Evolutionary conservation across 257 asterid genomes (phyloP).

Genomic region (Leonotis leonurus): DNA sequence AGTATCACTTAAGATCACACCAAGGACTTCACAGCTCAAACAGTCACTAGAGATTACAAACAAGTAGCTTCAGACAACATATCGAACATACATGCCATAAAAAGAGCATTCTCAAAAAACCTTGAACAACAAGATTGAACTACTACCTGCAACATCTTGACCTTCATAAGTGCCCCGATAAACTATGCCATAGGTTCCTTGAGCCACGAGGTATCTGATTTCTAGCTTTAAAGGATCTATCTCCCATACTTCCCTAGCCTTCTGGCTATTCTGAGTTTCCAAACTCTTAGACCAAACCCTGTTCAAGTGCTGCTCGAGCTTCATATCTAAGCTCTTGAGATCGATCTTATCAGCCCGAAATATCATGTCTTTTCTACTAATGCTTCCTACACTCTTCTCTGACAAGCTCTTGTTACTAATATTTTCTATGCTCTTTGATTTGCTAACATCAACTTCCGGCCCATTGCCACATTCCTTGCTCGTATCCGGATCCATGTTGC

Average conservation of each 20-base stretch:
- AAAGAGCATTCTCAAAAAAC: not conserved
- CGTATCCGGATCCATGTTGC: slow-evolving; percentile 39
- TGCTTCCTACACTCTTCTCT: slow-evolving; percentile 22
- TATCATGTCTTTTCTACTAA: slow-evolving; percentile 57
- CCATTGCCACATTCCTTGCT: slow-evolving; percentile 19
- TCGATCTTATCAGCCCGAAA: slow-evolving; percentile 77
- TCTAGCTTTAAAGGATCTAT: slow-evolving; percentile 62
- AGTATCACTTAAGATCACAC: not conserved
- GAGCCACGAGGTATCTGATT: slow-evolving; percentile 60
- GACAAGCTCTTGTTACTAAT: slow-evolving; percentile 24
- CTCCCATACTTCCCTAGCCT: slow-evolving; percentile 74
- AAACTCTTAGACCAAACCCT: slow-evolving; percentile 53
- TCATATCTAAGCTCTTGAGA: slow-evolving; percentile 67
- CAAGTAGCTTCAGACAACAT: not conserved
- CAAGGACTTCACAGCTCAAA: not conserved
- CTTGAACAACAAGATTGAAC: not conserved
- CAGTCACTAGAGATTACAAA: not conserved
- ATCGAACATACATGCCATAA: not conserved
- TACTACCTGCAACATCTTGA: slow-evolving; percentile 78
- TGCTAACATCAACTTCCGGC: slow-evolving; percentile 20
- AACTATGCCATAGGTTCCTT: slow-evolving; percentile 76
- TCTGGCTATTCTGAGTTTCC: slow-evolving; percentile 30
- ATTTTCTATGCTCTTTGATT: slow-evolving; percentile 34
- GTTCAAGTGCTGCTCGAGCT: slow-evolving; percentile 73
- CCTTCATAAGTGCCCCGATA: slow-evolving; percentile 59